Evolutionary conservation across 179 eudicot genomes (phyloP).

Genomic region (Amaranthus tricolor): DNA sequence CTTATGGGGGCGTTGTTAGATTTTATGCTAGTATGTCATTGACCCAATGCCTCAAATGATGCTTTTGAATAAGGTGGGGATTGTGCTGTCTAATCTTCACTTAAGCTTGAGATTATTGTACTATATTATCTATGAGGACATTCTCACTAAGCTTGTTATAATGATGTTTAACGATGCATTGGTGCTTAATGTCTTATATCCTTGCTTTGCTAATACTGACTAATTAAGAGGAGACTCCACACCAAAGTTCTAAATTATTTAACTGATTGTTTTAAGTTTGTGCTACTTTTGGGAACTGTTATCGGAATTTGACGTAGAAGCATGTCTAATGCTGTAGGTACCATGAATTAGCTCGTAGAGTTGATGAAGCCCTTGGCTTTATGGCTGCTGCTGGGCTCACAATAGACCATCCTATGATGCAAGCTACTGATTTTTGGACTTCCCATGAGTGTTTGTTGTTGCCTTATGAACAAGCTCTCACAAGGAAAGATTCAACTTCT

Average conservation of each 20-base stretch:
- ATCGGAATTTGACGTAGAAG: conserved; percentile 34
- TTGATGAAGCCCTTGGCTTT: conserved; percentile 70
- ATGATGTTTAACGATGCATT: background rate
- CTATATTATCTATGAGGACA: background rate
- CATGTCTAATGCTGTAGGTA: conserved; percentile 32
- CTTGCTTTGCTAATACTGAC: background rate
- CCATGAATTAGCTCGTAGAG: conserved; percentile 63
- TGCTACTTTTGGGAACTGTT: background rate
- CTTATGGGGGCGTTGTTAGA: background rate
- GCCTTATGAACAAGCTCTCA: conserved; percentile 59
- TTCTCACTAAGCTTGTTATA: background rate
- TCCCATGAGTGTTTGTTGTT: conserved; percentile 65
- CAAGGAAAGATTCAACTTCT: conserved; percentile 63
- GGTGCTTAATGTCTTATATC: background rate
- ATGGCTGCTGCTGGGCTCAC: conserved; percentile 72
- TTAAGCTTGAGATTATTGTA: background rate
- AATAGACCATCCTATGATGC: conserved; percentile 60
- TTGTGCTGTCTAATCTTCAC: no score
- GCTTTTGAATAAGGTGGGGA: background rate
- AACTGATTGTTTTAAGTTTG: background rate
- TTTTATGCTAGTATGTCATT: background rate
- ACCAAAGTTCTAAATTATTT: background rate
- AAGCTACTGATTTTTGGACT: conserved; percentile 58
- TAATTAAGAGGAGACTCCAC: background rate
- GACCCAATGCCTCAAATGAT: background rate